phyloP scores from a whole-genome alignment of 306 rosid species.

The Prunus padus region DNA sequence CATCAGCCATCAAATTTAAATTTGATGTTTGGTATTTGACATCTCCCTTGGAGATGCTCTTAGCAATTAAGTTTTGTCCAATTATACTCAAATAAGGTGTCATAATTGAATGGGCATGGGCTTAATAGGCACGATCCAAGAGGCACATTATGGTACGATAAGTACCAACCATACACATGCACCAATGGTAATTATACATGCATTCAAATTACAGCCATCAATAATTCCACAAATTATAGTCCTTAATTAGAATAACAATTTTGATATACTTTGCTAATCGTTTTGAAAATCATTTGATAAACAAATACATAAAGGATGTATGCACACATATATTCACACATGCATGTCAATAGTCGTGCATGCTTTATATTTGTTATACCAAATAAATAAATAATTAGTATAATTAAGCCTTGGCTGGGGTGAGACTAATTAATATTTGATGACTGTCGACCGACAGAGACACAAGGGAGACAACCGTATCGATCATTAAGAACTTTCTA shows the following conservation, averaged over 20 bases:
- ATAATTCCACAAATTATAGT: background rate
- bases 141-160: background rate
- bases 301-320: background rate
- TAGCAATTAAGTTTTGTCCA: constrained; percentile 7
- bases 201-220: background rate
- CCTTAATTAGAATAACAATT: background rate
- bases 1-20: no score
- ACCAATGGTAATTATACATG: background rate
- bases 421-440: background rate
- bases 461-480: background rate
- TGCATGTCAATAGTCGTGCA: background rate
- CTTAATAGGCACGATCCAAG: background rate
- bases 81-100: background rate
- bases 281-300: no score
- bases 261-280: no score
- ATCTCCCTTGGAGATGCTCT: no score
- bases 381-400: background rate
- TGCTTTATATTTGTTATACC: background rate
- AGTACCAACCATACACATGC: background rate
- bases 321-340: background rate
- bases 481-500: constrained; percentile 23
- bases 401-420: background rate
- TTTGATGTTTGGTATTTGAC: no score
- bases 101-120: background rate
- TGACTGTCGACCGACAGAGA: background rate